Percentiles rank a stretch among this genome's conserved stretches.
phyloP scores from a whole-genome alignment of 495 filamentous ascomycete genomes.

The Trichoderma orchidacearum region DNA sequence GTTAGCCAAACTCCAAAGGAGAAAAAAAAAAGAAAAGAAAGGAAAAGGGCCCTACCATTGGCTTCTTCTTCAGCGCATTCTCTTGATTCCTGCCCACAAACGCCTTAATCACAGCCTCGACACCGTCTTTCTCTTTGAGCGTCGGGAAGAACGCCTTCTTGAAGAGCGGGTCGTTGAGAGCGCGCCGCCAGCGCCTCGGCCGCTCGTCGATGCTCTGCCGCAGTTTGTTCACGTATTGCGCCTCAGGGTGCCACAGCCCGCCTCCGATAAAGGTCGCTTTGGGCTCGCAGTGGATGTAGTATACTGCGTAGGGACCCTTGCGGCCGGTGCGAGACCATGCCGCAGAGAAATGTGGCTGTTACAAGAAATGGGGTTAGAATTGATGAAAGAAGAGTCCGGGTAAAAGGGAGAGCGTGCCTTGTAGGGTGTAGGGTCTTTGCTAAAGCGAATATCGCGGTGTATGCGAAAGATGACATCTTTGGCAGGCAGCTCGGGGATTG shows the following conservation, averaged over 20 bases:
- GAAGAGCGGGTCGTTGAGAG: conserved; percentile 44
- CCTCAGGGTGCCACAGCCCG: conserved; percentile 67
- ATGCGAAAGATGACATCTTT: conserved; percentile 83
- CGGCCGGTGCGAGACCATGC: conserved; percentile 78
- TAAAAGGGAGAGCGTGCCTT: conserved; percentile 42
- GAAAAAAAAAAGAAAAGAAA: background rate
- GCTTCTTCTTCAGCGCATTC: conserved; percentile 69
- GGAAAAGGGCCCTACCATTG: conserved; percentile 46
- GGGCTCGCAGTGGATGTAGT: conserved; percentile 46
- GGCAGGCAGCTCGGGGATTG: conserved; percentile 67
- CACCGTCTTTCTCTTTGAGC: conserved; percentile 38
- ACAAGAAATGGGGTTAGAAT: conserved; percentile 1
- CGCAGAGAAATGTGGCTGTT: conserved; percentile 61
- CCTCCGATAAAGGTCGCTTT: conserved; percentile 43
- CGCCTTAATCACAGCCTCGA: conserved; percentile 41
- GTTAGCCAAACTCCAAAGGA: background rate
- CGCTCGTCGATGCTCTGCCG: conserved; percentile 61
- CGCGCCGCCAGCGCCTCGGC: conserved; percentile 48
- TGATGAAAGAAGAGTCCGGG: background rate
- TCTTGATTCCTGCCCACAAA: conserved; percentile 55
- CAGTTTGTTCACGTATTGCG: conserved; percentile 42
- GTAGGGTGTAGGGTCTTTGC: conserved; percentile 70
- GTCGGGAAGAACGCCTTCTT: conserved; percentile 49
- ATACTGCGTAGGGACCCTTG: conserved; percentile 75
- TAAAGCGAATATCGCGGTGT: conserved; percentile 70